Conservation (phyloP, 1,284 basidiomycete genomes). For the Cryptococcus hybrid region DNA sequence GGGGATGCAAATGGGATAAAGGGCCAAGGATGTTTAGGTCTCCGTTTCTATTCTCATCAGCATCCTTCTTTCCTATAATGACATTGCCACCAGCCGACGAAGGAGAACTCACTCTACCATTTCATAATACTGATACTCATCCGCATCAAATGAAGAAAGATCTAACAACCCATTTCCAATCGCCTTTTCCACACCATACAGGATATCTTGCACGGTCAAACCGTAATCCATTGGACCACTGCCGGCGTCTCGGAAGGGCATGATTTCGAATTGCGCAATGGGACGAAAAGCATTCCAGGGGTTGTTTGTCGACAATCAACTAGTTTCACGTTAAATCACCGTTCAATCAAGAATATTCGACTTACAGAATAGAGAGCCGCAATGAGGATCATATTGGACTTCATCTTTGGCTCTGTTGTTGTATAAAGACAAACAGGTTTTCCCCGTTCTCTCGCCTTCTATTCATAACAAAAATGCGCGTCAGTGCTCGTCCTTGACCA, state of each 20-base stretch:
- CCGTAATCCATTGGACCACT: constrained; percentile 90
- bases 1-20: constrained; percentile 98
- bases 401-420: constrained; percentile 74
- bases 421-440: constrained; percentile 78
- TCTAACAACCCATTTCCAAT: constrained; percentile 85
- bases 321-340: constrained; percentile 41
- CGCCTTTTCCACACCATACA: constrained; percentile 95
- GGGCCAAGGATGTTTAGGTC: constrained; percentile 90
- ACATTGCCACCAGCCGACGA: too few species aligned
- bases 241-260: constrained; percentile 95
- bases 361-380: constrained; percentile 72
- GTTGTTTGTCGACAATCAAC: constrained; percentile 89
- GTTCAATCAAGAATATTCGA: constrained; percentile 1
- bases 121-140: constrained; percentile 74
- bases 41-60: constrained; percentile 61
- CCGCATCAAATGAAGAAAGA: constrained; percentile 74
- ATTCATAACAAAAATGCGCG: not conserved
- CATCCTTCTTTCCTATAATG: not conserved
- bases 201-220: constrained; percentile 71
- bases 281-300: constrained; percentile 95
- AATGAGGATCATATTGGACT: constrained; percentile 90
- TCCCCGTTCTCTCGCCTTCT: constrained; percentile 57
- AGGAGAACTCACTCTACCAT: constrained; percentile 63
- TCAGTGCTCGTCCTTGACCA: not conserved
- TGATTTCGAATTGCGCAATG: constrained; percentile 83